Evolutionary conservation across 345 rosid genomes (phyloP), one percentile per base, ranked within the genome.

Genomic region (Dipteronia sinensis): DNA sequence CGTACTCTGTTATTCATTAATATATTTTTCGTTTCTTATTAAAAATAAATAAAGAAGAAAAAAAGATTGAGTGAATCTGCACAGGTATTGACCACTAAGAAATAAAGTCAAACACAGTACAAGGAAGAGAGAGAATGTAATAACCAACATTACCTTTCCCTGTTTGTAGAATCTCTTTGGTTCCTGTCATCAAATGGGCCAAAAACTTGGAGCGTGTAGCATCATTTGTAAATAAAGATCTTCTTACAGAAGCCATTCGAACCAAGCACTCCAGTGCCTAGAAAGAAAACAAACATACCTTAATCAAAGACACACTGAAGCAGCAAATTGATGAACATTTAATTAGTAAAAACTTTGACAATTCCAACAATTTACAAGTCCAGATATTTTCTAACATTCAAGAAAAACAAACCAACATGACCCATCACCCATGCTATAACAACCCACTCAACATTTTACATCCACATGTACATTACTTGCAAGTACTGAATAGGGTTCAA

Each of bases 201-300:
- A 97, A 80, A 69, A 97, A 97, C 82, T 83, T 91, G 38, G 98
- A 88, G 66, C 98, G 98, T 68, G 98, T 86, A 62, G 85, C 89
- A 70, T 97, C 99, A 80, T 87, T 94, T 61, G 93, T 84, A 86
- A 94, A 97, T 83, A 97, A 83, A 82, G 99, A 91, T 51, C 98
- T 95, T 17, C 98, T 87, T 20, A 94, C 97, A 75, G 99, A 97
- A 69, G 99, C 98, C 64, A 97, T 85, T 72, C 99, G 92, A 72
- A 97, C 99, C 92, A 97, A 89, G 88, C 99, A 94, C 85, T 97
- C 99, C 84, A 97, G 82, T 67, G 99, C 99, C 99, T 97, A 77
- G 59, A 80, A 80, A 67, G 65, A 81, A 64, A 66, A 70, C 23
- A 76, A 42, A 67, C 76, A 65, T 77, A 34, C 53, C 46, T 31